Base-by-base conservation (phyloP, 345 rosid species). In the Iberis pinnata region DNA sequence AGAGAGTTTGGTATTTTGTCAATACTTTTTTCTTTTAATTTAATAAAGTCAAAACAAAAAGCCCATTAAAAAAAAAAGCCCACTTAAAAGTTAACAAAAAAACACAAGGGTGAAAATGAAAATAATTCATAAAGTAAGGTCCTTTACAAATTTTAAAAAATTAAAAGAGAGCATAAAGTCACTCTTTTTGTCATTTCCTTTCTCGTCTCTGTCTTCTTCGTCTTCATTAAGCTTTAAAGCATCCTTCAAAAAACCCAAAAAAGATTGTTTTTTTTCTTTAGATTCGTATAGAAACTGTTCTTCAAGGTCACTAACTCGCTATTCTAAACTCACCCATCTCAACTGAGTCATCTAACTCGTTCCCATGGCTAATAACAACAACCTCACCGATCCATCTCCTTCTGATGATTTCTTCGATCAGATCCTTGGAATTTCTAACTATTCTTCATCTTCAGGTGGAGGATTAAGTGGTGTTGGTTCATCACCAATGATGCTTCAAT, bases 351-450 rank as follows among this genome's bases (percentile, higher is more conserved):
- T 18, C 5, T 4, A n/a, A 10, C 53, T 33, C 49, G 49, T 48
- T 47, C 24, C 45, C 69, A 93, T 93, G 99, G 88, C 65, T 48
- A 53, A 71, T 59, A 84, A 78, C 58, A 80, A 82, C 48, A 80
- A 73, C 33, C 39, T 60, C 17, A n/a, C 61, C 10, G 62, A 67
- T 41, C 67, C 22, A 42, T 8, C 84, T 38, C 67, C 87, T 1
- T 11, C 74, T 20, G 99, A 93, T 53, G 97, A 93, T 68, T 93
- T 88, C 79, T 72, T 93, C 33, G 95, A 83, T 66, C 97, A 86
- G 67, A 79, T 93, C 53, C 88, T 93, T 26, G 81, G 90, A 38
- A 60, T 86, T 33, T 90, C 77, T 1, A 78, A 62, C 82, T 92
- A 80, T 67, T 73, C 76, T n/a, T 38, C 80, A 8, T 94, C 80